These are phyloP conservation scores for Suillus fuscotomentosus DNA, from an alignment of 768 basidiomycete species.

Conservation along the genomic window DNA sequence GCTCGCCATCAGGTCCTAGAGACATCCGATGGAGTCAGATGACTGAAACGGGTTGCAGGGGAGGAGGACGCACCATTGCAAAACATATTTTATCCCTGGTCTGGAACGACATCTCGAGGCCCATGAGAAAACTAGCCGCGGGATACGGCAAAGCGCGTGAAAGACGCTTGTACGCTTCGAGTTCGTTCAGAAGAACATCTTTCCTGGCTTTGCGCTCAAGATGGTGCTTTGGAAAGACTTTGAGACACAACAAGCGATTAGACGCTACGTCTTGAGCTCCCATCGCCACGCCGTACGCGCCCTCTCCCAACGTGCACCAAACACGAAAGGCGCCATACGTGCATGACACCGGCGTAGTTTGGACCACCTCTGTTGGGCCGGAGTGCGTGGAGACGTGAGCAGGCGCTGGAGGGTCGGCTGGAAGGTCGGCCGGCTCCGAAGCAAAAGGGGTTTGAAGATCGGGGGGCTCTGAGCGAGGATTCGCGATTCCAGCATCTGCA, in stretches of 20 bases:
- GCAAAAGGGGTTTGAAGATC: neutral
- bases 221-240: slow-evolving; percentile 27
- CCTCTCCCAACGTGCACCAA: slow-evolving; percentile 15
- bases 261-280: slow-evolving; percentile 23
- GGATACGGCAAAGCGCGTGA: slow-evolving; percentile 18
- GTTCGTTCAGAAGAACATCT: slow-evolving; percentile 28
- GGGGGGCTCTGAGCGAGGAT: neutral
- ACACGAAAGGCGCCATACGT: slow-evolving; percentile 26
- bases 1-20: slow-evolving; percentile 39
- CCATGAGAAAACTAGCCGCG: slow-evolving; percentile 37
- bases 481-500: neutral
- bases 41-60: neutral
- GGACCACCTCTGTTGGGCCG: neutral
- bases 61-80: slow-evolving; percentile 34
- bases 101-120: slow-evolving; percentile 36
- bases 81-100: slow-evolving; percentile 31
- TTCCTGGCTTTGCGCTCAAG: slow-evolving; percentile 11
- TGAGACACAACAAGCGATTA: slow-evolving; percentile 39
- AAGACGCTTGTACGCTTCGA: slow-evolving; percentile 35
- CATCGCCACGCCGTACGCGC: slow-evolving; percentile 20
- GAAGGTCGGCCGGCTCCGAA: neutral
- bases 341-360: too few relatives aligned
- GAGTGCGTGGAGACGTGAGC: neutral
- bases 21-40: neutral
- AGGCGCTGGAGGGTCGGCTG: neutral